Conservation (phyloP, 2,329 filamentous ascomycete genomes). For the Aquanectria penicillioides region DNA sequence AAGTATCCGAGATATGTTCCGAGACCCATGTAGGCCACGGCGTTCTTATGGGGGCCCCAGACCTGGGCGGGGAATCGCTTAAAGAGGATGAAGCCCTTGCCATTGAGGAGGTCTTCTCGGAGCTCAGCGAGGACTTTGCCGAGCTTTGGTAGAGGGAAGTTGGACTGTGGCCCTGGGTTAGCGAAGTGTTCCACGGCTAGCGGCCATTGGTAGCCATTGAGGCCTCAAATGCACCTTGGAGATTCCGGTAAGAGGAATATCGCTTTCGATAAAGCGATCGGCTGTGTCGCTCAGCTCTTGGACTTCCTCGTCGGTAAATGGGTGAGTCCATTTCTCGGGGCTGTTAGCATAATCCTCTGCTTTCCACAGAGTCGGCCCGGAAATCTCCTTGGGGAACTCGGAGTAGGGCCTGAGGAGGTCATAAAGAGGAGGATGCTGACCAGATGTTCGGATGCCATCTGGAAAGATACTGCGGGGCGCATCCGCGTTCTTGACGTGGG, state of each 20-base stretch:
- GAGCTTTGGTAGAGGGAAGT: slow-evolving; percentile 57
- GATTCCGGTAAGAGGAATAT: slow-evolving; percentile 77
- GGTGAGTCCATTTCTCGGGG: slow-evolving; percentile 79
- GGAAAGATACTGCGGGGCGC: slow-evolving; percentile 50
- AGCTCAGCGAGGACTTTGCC: slow-evolving; percentile 48
- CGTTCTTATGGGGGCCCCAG: slow-evolving; percentile 84
- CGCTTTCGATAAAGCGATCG: slow-evolving; percentile 73
- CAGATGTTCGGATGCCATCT: slow-evolving; percentile 65
- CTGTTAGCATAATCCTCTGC: slow-evolving; percentile 70
- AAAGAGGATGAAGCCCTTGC: slow-evolving; percentile 91
- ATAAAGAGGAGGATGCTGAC: slow-evolving; percentile 78
- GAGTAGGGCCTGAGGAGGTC: slow-evolving; percentile 72
- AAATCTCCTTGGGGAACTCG: slow-evolving; percentile 76
- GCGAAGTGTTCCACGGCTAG: background rate
- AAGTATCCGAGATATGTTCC: slow-evolving; percentile 89
- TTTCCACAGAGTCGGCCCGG: slow-evolving; percentile 78
- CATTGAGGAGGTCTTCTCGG: slow-evolving; percentile 68
- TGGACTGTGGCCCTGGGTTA: slow-evolving; percentile 40
- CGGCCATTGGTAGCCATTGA: background rate
- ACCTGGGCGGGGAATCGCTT: slow-evolving; percentile 81
- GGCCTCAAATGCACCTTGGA: slow-evolving; percentile 38
- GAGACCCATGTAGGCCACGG: slow-evolving; percentile 90
- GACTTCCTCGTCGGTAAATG: slow-evolving; percentile 73
- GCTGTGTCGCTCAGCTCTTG: slow-evolving; percentile 73
- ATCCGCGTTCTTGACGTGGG: slow-evolving; percentile 37